Conservation (phyloP, 1,139 yeast genomes). For the Lodderomyces pseudojiufengensis region DNA sequence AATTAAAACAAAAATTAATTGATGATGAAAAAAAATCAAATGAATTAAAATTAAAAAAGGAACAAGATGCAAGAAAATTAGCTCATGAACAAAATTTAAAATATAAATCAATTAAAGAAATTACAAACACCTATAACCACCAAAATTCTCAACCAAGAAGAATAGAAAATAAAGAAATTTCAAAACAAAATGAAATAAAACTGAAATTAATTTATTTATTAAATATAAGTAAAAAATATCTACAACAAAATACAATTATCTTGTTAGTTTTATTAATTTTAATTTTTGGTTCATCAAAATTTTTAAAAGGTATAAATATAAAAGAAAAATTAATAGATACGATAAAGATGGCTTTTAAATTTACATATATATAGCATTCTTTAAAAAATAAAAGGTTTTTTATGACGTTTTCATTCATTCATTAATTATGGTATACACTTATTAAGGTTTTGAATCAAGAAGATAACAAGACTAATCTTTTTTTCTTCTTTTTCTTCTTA, state of each 20-base stretch:
- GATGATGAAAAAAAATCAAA: conserved; percentile 22
- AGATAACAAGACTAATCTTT: conserved; percentile 23
- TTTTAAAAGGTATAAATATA: conserved; percentile 24
- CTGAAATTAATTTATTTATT: conserved; percentile 16
- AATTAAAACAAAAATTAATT: conserved; percentile 18
- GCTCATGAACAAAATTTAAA: conserved; percentile 27
- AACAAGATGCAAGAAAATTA: conserved; percentile 16
- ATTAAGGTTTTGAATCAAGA: conserved; percentile 11
- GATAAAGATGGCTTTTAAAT: conserved; percentile 43
- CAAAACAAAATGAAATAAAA: conserved; percentile 12
- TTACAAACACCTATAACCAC: conserved; percentile 14
- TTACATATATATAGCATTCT: conserved; percentile 30
- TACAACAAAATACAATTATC: conserved; percentile 30
- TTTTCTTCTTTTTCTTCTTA: conserved; percentile 41
- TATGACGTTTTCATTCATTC: no score
- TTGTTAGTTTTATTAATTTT: conserved; percentile 24
- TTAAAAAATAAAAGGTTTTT: no score
- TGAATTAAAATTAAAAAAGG: conserved; percentile 13
- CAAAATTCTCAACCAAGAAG: not conserved
- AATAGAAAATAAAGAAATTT: not conserved
- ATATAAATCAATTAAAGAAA: conserved; percentile 33
- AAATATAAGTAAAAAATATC: conserved; percentile 19
- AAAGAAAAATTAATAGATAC: conserved; percentile 35
- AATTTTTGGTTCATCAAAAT: conserved; percentile 20
- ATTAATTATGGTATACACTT: not conserved